Evolutionary conservation across 2,329 filamentous ascomycete species (phyloP), one percentile per base, ranked within the genome.

Genomic region (Pyrenochaeta sp.): DNA sequence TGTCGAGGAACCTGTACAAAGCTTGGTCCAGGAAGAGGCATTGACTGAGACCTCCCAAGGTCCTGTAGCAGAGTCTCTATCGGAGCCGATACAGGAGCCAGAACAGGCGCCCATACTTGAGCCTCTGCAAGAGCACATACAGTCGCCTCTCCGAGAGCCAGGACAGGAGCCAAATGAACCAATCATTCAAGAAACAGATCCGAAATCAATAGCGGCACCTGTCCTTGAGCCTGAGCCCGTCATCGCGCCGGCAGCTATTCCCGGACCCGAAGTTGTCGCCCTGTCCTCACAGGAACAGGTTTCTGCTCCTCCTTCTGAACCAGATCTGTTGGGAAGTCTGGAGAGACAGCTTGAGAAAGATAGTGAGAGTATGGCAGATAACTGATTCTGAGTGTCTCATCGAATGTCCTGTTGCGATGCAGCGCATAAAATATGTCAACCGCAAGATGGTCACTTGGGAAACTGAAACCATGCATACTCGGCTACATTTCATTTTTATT

Each of bases 281-380:
- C 15, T 27, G 14, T 20, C 11, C 11, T n/a, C 34, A 17, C 22
- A 13, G 8, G 30, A 30, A 20, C 14, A 31, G 14, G 18, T 37
- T 22, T 53, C 56, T 15, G 41, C 44, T 7, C 54, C 53, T 7
- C 48, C 61, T 22, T 63, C 71, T 13, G 71, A 76, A 39, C 58
- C 73, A 20, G 76, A 80, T 61, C 55, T 80, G 21, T 59, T 79
- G 19, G 76, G 74, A 23, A 78, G 73, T 41, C 54, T 80, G 17
- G 77, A 80, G 51, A 71, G 69, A 17, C 76, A 76, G 41, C 51
- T 77, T 31, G 68, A 72, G 17, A 62, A 67, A 37, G 63, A 67
- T 26, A 60, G 57, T 37, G 48, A 61, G 21, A 49, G 53, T 3
- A 53, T 53, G 39, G 36, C 46, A 42, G 51, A 35, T 35, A 49